Base-by-base conservation (phyloP, 495 filamentous ascomycete species). In the Penicillium flavigenum region DNA sequence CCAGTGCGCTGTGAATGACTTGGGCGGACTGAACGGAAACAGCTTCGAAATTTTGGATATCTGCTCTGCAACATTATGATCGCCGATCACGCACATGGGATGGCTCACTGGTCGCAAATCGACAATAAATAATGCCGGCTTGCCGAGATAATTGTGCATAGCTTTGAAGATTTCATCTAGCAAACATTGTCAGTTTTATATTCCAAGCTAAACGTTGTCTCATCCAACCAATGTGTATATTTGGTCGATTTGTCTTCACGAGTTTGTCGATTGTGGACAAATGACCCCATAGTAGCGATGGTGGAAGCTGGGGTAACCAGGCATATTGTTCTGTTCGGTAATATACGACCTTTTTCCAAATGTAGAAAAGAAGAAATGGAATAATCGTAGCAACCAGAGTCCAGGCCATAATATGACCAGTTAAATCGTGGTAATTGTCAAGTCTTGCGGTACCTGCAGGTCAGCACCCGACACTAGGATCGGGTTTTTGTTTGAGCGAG, bases 11-110 rank as follows among this genome's bases (percentile, higher is more conserved):
- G 72, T 72, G 7, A 75, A 75, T 0, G 69, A 71, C 57, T 83
- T 83, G 4, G 76, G 63, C 9, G 63, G 49, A 48, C 75, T 76
- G 58, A 74, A 79, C 7, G 72, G 73, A 41, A 71, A 75, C 9
- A 27, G 16, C 50, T 72, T 78, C 9, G 75, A 68, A 0, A 64
- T 20, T 14, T 62, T 65, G 0, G 72, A 65, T 4, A 81, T 57
- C 20, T 64, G 64, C 46, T 67, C 64, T 16, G 64, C 64, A 11
- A 67, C 32, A 9, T 67, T 54, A 57, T 64, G 62, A 17, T 36
- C 54, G 27, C 60, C 60, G 8, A 64, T 46, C 3, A 64, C 42
- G 34, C 41, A 51, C 9, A 67, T 59, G 20, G 67, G 59, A 5
- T 50, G 55, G 16, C 42, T 46, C 6, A 69, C 58, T 2, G 78